Evolutionary conservation across 257 asterid species (phyloP).

Genomic region (Solanum ossicruentum): DNA sequence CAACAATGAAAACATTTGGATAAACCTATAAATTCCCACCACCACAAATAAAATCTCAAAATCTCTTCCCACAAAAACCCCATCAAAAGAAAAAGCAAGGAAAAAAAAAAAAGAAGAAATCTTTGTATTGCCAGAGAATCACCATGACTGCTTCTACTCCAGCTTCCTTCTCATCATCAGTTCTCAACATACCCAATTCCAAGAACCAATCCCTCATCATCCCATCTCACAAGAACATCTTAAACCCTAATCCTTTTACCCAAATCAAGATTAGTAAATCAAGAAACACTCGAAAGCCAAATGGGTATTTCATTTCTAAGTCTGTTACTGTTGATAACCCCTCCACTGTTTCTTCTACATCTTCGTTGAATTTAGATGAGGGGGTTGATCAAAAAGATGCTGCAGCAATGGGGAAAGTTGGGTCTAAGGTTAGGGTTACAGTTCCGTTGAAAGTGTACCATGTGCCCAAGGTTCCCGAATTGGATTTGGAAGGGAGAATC

Average conservation of each 20-base stretch:
- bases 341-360: constrained; percentile 13
- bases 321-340: constrained; percentile 13
- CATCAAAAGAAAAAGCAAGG: neutral
- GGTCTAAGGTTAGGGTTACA: constrained; percentile 52
- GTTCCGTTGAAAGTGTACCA: constrained; percentile 76
- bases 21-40: neutral
- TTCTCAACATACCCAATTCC: constrained; percentile 17
- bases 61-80: neutral
- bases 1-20: neutral
- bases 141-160: constrained; percentile 10
- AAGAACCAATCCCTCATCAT: constrained; percentile 2
- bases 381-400: constrained; percentile 18
- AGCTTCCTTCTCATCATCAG: constrained; percentile 7
- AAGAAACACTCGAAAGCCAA: constrained; percentile 2
- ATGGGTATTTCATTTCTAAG: constrained; percentile 5
- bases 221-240: neutral
- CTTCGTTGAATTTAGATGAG: constrained; percentile 9
- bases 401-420: constrained; percentile 20
- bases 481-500: constrained; percentile 40
- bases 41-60: neutral
- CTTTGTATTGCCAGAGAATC: neutral
- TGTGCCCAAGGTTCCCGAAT: constrained; percentile 66
- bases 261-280: constrained; percentile 3
- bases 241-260: constrained; percentile 8
- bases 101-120: neutral